phyloP scores from a whole-genome alignment of 2,329 filamentous ascomycete genomes.

The Ceratocystis destructans region DNA sequence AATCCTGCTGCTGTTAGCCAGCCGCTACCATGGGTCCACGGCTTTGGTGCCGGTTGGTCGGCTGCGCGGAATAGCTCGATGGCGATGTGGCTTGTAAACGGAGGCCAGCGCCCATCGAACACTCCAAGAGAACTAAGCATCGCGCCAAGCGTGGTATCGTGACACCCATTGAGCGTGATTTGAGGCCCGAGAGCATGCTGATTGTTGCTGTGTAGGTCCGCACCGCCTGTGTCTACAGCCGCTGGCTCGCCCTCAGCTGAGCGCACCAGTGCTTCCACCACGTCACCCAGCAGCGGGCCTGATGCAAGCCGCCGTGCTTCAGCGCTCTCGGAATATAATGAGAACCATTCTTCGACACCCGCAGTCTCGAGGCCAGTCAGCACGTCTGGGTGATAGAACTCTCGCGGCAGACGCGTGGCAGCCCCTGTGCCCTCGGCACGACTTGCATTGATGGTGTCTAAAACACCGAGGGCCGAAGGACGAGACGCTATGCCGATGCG shows the following conservation, averaged over 20 bases:
- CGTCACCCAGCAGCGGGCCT: conserved; percentile 68
- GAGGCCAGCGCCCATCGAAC: conserved; percentile 70
- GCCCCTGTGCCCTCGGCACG: conserved; percentile 58
- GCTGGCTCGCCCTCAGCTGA: conserved; percentile 41
- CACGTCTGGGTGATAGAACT: conserved; percentile 72
- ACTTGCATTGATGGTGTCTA: conserved; percentile 88
- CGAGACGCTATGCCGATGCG: conserved; percentile 49
- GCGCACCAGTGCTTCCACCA: conserved; percentile 61
- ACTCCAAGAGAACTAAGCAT: conserved; percentile 66
- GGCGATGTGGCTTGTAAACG: conserved; percentile 83
- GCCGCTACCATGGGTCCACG: background rate
- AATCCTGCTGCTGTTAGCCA: background rate
- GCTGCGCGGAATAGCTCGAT: conserved; percentile 63
- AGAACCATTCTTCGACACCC: conserved; percentile 82
- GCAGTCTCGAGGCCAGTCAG: conserved; percentile 59
- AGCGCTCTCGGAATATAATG: conserved; percentile 65
- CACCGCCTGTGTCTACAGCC: background rate
- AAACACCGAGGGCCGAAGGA: conserved; percentile 74
- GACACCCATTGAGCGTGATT: conserved; percentile 72
- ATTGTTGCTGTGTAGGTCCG: background rate
- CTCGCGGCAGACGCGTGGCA: conserved; percentile 60
- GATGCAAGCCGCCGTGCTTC: conserved; percentile 89
- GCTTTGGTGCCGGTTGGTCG: conserved; percentile 4
- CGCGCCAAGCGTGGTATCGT: conserved; percentile 83
- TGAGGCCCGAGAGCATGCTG: conserved; percentile 28